Base-by-base conservation (phyloP, 306 rosid species). In the Crotalaria pallida region DNA sequence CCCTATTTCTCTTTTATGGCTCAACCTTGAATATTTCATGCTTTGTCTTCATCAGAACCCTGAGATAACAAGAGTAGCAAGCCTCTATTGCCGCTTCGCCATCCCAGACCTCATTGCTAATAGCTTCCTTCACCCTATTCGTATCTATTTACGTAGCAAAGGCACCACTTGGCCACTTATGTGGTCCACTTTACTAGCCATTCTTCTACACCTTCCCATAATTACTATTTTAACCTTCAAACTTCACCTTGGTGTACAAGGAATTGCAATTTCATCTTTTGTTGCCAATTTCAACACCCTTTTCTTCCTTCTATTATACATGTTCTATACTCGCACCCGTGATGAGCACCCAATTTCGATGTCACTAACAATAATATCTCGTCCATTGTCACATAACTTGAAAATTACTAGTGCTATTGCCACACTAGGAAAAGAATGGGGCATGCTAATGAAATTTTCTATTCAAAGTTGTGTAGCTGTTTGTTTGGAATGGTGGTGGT, bases 401-500 rank as follows among this genome's bases (percentile, higher is more conserved):
- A 44, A 33, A 38, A n/a, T n/a, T n/a, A 43, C 19, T 6, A 40
- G 10, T 21, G 11, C 27, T 6, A 41, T 58, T 31, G 11, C 56
- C 18, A 38, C 73, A 0, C 23, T 45, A 8, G 82, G 75, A 2
- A 81, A 69, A 18, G 84, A 76, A 47, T 91, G 96, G 92, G 74
- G 74, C 3, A 75, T 66, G 75, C 77, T 91, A 13, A 60, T 91
- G 15, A 72, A 75, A 23, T 60, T 86, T 3, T 73, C 88, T 0
- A 48, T 85, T 31, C 89, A 88, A 7, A 88, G 92, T 48, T 91
- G 96, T 55, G 70, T 88, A 1, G 96, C 75, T 2, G 97, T 91
- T 24, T 91, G 97, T 23, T 63, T 91, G 24, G 97, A 91, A 72
- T 91, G 97, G 97, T 91, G 97, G 97, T 91, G 96, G 88, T 84